Evolutionary conservation across 2,329 filamentous ascomycete genomes (phyloP).

Genomic region (Ceratocystis eucalypticola): DNA sequence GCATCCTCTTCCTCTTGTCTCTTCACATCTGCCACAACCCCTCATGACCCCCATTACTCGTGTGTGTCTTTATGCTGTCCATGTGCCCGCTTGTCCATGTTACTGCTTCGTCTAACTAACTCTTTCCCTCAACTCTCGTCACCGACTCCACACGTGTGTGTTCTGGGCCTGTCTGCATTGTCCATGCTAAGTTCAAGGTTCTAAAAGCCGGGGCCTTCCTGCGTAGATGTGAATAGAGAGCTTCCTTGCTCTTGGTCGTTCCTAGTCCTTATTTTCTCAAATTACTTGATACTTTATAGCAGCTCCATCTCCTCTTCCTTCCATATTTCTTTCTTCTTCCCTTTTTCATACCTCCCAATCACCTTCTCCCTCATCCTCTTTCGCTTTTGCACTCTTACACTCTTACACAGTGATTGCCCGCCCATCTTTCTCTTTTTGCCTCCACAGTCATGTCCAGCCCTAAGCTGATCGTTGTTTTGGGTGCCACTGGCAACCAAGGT

Average conservation of each 20-base stretch:
- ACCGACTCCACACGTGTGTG: neutral
- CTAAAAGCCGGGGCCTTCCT: neutral
- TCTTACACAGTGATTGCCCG: neutral
- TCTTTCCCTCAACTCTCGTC: neutral
- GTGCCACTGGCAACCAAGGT: slow-evolving; percentile 38
- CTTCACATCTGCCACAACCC: neutral
- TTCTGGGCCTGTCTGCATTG: slow-evolving; percentile 1
- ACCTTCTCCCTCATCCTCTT: neutral
- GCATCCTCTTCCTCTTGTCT: neutral
- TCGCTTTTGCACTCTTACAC: neutral
- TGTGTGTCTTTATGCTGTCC: neutral
- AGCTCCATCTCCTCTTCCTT: neutral
- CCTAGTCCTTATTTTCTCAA: neutral
- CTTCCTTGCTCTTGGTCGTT: neutral
- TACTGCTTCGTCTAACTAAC: neutral
- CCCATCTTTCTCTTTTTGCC: neutral
- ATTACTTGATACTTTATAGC: neutral
- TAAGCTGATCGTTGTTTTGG: slow-evolving; percentile 34
- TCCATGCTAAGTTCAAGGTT: neutral
- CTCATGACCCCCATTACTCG: neutral
- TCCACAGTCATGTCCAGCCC: slow-evolving; percentile 18
- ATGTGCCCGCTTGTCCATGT: neutral
- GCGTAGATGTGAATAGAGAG: neutral
- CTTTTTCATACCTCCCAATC: neutral
- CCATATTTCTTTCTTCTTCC: neutral